Evolutionary conservation across 2,329 filamentous ascomycete genomes (phyloP).

Genomic region (Botrytis sinoallii): DNA sequence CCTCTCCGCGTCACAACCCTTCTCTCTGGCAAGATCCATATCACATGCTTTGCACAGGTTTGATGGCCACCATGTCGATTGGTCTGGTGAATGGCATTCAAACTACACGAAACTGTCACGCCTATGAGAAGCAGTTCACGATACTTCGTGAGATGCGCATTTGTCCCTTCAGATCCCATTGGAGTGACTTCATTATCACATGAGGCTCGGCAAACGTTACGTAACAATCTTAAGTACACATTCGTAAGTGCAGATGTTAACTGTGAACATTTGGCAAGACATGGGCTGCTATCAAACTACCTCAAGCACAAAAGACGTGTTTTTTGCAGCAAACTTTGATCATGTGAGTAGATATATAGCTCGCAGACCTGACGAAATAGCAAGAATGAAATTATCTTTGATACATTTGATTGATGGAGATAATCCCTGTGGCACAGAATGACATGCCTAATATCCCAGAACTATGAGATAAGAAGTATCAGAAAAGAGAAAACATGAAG

Average conservation of each 20-base stretch:
- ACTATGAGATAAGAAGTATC: background rate
- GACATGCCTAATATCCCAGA: background rate
- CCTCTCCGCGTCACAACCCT: background rate
- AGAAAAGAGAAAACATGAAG: background rate
- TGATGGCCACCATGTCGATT: background rate
- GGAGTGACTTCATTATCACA: too few relatives aligned
- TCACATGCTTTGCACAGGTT: background rate
- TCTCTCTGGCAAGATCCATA: rapidly evolving
- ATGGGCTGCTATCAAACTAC: background rate
- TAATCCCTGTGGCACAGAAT: background rate
- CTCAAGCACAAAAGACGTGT: background rate
- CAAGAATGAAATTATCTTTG: too few relatives aligned
- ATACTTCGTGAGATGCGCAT: background rate
- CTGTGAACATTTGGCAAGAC: background rate
- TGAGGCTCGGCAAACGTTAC: background rate
- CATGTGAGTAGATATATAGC: too few relatives aligned
- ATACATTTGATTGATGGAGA: background rate
- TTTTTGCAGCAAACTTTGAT: background rate
- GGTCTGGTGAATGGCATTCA: background rate
- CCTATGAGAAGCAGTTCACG: background rate
- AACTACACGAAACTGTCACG: background rate
- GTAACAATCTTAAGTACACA: background rate
- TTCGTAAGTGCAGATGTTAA: background rate
- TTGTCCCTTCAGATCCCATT: rapidly evolving
- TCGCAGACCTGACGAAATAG: background rate